phyloP scores from a whole-genome alignment of 2,329 filamentous ascomycete genomes.

The Hymenoscyphus infarciens region DNA sequence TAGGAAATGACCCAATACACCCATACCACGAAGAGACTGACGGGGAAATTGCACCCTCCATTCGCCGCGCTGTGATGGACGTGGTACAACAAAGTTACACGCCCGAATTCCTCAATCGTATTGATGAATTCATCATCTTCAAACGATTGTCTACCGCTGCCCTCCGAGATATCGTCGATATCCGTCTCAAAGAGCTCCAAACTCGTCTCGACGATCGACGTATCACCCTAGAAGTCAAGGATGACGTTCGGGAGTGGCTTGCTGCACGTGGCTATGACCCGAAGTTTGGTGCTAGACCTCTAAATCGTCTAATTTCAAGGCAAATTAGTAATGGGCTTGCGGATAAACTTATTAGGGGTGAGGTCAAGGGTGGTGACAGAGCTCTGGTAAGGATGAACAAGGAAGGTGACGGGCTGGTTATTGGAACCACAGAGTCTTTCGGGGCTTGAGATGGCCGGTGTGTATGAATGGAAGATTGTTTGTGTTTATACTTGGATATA shows the following conservation, averaged over 20 bases:
- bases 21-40: constrained; percentile 59
- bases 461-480: background rate
- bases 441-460: background rate
- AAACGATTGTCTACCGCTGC: constrained; percentile 76
- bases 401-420: constrained; percentile 55
- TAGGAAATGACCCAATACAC: constrained; percentile 65
- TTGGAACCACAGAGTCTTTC: constrained; percentile 34
- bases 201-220: constrained; percentile 77
- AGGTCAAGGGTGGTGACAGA: constrained; percentile 70
- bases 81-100: constrained; percentile 73
- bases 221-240: constrained; percentile 69
- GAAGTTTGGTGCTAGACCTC: constrained; percentile 81
- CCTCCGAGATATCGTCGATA: constrained; percentile 89
- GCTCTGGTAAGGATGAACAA: constrained; percentile 68
- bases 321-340: constrained; percentile 87
- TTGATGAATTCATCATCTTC: constrained; percentile 97
- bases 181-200: constrained; percentile 82
- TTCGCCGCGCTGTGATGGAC: constrained; percentile 82
- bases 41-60: constrained; percentile 67
- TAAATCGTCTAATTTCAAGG: constrained; percentile 86
- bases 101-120: constrained; percentile 93
- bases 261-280: constrained; percentile 88
- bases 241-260: constrained; percentile 78
- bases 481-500: background rate
- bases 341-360: constrained; percentile 85